Percentiles rank a stretch among this genome's conserved stretches.
phyloP scores from a whole-genome alignment of 257 asterid species.

The Solanum etuberosum region DNA sequence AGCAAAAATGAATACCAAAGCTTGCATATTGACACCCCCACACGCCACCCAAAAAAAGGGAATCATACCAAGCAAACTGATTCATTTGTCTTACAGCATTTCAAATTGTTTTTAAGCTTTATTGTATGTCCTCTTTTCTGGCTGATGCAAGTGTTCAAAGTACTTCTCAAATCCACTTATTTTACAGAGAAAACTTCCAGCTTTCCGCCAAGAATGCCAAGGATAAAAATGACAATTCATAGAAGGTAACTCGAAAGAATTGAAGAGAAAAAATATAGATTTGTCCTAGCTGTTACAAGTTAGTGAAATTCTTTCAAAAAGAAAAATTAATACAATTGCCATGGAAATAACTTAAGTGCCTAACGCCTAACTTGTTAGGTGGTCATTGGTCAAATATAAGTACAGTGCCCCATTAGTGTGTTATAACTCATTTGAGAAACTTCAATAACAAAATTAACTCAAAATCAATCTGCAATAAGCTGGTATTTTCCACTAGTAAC shows the following conservation, averaged over 20 bases:
- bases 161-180: background rate
- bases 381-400: background rate
- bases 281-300: background rate
- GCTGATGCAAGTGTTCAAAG: background rate
- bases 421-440: background rate
- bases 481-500: background rate
- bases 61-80: background rate
- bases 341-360: background rate
- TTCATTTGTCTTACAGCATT: background rate
- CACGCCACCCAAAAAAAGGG: background rate
- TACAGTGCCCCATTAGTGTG: background rate
- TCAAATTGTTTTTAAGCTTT: background rate
- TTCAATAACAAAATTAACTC: background rate
- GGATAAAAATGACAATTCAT: background rate
- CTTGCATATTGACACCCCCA: background rate
- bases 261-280: background rate
- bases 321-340: background rate
- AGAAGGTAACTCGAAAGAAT: background rate
- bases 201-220: background rate
- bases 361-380: background rate
- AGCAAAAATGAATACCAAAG: background rate
- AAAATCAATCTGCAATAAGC: background rate
- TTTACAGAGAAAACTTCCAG: background rate
- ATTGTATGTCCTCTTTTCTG: background rate
- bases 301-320: background rate